phyloP scores from a whole-genome alignment of 2,329 filamentous ascomycete genomes.

The Epichloe coenophiala region DNA sequence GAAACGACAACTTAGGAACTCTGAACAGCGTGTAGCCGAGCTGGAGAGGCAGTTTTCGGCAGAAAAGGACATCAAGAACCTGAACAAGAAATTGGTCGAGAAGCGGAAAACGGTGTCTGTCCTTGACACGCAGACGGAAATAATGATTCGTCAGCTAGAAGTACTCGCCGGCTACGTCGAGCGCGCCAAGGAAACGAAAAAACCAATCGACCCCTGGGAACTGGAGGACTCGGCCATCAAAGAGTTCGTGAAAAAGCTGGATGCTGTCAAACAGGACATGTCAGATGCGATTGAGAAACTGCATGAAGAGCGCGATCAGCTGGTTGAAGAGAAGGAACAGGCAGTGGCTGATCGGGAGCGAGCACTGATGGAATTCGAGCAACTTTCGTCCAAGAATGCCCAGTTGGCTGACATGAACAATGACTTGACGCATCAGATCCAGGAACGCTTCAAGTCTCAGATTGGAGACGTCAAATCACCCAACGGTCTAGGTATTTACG shows the following conservation, averaged over 20 bases:
- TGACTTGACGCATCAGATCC: constrained; percentile 85
- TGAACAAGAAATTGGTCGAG: constrained; percentile 79
- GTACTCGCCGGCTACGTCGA: constrained; percentile 81
- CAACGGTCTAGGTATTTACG: constrained; percentile 45
- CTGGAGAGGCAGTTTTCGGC: constrained; percentile 64
- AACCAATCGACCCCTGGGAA: constrained; percentile 64
- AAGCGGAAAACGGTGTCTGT: constrained; percentile 94
- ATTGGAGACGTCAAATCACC: constrained; percentile 38
- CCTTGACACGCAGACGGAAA: constrained; percentile 85
- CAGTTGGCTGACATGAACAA: constrained; percentile 94
- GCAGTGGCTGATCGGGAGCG: constrained; percentile 80
- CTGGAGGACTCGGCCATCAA: constrained; percentile 85
- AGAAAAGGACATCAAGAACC: constrained; percentile 54
- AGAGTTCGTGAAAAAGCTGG: constrained; percentile 67
- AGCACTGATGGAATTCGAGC: constrained; percentile 89
- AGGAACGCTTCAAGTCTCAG: constrained; percentile 80
- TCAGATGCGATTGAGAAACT: constrained; percentile 44
- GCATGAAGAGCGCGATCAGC: constrained; percentile 60
- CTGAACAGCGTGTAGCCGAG: constrained; percentile 74
- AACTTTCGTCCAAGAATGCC: constrained; percentile 84
- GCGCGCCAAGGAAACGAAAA: constrained; percentile 69
- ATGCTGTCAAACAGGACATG: constrained; percentile 47
- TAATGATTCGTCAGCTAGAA: constrained; percentile 85
- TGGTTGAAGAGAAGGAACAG: constrained; percentile 74
- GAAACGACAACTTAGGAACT: constrained; percentile 64